These are phyloP conservation scores for Umbelopsis isabellina DNA, from an alignment of 192 early-diverging fungal species.

Conservation along the genomic window DNA sequence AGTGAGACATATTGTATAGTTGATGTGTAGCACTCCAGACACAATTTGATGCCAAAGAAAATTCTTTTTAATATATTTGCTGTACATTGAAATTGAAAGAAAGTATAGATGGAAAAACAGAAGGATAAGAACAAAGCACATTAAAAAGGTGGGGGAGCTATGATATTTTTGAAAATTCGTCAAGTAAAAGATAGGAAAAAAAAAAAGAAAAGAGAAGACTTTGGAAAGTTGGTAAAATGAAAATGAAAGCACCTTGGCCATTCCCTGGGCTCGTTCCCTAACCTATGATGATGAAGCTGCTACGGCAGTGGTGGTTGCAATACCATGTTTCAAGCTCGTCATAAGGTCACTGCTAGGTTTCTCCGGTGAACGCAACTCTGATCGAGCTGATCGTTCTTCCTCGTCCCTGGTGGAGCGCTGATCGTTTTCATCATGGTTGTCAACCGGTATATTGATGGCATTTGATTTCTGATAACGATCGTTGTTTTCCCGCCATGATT, in stretches of 20 bases:
- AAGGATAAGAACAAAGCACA: not conserved
- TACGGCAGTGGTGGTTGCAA: conserved; percentile 13
- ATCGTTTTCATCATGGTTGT: not conserved
- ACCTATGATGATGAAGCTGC: conserved; percentile 11
- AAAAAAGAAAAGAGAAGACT: not conserved
- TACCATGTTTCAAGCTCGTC: conserved; percentile 15
- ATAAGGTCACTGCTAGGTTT: conserved; percentile 8
- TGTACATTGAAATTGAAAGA: conserved; percentile 5
- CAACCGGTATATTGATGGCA: conserved; percentile 19
- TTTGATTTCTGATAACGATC: not conserved
- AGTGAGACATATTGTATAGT: too few species aligned
- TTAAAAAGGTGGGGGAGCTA: not conserved
- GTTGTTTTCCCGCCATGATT: conserved; percentile 3
- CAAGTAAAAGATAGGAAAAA: not conserved
- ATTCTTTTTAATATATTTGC: conserved; percentile 19
- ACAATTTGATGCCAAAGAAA: not conserved
- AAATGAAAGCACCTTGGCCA: not conserved
- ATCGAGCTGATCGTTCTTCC: not conserved
- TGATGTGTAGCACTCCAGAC: too few species aligned
- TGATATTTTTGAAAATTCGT: not conserved
- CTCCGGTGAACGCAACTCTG: conserved; percentile 9
- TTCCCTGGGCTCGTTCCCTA: not conserved
- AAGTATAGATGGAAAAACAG: not conserved
- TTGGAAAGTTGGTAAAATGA: too few species aligned
- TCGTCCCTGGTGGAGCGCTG: not conserved